Evolutionary conservation across 768 basidiomycete species (phyloP), one percentile per base, ranked within the genome.

Genomic region (Boletus edulis): DNA sequence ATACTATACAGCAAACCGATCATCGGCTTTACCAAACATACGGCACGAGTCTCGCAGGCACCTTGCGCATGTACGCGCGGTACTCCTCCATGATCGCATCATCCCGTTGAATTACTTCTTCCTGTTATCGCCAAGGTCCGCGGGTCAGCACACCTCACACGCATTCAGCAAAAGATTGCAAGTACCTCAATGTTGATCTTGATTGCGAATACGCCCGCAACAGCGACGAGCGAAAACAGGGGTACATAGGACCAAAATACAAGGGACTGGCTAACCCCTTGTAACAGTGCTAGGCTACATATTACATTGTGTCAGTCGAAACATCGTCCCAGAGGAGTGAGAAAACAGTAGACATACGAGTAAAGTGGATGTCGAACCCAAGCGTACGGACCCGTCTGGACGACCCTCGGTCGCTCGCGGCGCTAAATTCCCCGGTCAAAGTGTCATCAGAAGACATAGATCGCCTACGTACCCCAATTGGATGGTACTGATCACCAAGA

Each of bases 301-400:
- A 34, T 1, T 4, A 44, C 34, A 11, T 5, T 14, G 34, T 34
- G 34, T 49, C 17, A 46, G 34, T 27, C 39, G 3, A 10, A 10
- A 9, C 20, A 17, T 17, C 2, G 31, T 13, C n/a, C 4, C 34
- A 34, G 34, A 27, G 34, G n/a, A 20, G 20, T 40, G 27, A 14
- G 4, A 14, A 10, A 1, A 5, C 6, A 18, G 20, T 5, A 34
- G 39, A 5, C 59, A 9, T 29, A 63, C 60, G 29, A 2, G 24
- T 62, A 62, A 22, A 62, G 34, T 1, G 60, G 60, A 27, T 61
- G 60, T 10, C 56, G 56, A 3, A 58, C 49, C 45, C 48, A 46
- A 24, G 61, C 61, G 9, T 62, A 62, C 8, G 61, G 52, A 3
- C 61, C 61, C 1, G 61, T 54, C 39, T 62, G 61, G 8, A 62